A percentile compares a stretch with the other conserved stretches of the same genome.
Evolutionary conservation across 2,329 filamentous ascomycete genomes (phyloP).

Genomic region (Monilinia fructigena): DNA sequence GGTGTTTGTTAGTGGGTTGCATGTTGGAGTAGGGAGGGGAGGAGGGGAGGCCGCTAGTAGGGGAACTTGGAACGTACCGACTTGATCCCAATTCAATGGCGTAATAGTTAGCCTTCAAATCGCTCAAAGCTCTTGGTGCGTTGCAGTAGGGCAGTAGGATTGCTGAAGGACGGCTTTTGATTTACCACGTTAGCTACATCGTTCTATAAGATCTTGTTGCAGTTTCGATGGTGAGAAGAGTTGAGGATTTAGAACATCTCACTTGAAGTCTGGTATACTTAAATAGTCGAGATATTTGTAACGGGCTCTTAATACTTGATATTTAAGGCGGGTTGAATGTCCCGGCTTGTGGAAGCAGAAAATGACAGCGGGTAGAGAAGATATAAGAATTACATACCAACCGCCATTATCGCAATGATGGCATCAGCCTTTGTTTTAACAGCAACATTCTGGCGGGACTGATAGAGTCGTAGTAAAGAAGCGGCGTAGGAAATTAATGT

Average conservation of each 20-base stretch:
- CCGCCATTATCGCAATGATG: constrained; percentile 86
- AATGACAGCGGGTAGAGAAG: background rate
- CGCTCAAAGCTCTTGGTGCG: constrained; percentile 75
- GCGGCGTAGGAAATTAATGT: constrained; percentile 67
- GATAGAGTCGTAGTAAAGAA: constrained; percentile 63
- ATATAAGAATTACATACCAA: constrained; percentile 56
- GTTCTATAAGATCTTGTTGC: background rate
- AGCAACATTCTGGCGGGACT: constrained; percentile 70
- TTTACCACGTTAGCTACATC: background rate
- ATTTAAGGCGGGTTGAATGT: background rate
- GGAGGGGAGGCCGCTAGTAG: too few species aligned
- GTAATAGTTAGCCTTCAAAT: constrained; percentile 69
- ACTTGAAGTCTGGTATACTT: background rate
- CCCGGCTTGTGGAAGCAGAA: background rate
- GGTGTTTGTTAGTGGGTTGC: background rate
- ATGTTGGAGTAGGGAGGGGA: background rate
- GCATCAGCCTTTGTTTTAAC: constrained; percentile 79
- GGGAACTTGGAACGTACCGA: constrained; percentile 55
- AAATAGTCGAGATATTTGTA: background rate
- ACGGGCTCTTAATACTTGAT: background rate
- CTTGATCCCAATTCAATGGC: constrained; percentile 82
- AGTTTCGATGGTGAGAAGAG: too few species aligned
- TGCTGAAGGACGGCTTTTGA: constrained; percentile 81
- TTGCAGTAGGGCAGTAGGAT: constrained; percentile 94
- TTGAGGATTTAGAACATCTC: background rate